Evolutionary conservation across 1,284 basidiomycete species (phyloP).

Genomic region (Papiliotrema terrestris): DNA sequence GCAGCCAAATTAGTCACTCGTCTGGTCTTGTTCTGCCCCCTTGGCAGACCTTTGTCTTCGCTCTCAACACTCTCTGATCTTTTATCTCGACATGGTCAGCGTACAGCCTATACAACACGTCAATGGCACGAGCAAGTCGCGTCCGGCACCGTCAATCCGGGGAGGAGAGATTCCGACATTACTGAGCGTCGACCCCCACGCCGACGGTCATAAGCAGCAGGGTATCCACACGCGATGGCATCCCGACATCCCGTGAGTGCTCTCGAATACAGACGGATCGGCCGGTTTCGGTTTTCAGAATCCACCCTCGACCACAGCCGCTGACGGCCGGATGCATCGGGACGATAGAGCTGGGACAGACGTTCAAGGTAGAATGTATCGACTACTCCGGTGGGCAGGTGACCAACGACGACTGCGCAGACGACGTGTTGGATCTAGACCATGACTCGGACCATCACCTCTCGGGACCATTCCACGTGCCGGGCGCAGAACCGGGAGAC

Average conservation of each 20-base stretch:
- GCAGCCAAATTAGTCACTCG: too few relatives aligned
- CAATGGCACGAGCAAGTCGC: too few relatives aligned
- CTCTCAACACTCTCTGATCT: too few relatives aligned
- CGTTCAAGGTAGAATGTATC: slow-evolving; percentile 73
- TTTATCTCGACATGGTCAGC: too few relatives aligned
- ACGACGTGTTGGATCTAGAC: slow-evolving; percentile 27
- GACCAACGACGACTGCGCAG: slow-evolving; percentile 64
- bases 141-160: too few relatives aligned
- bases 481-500: slow-evolving; percentile 72
- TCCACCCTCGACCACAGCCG: too few relatives aligned
- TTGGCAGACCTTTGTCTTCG: too few relatives aligned
- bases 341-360: slow-evolving; percentile 47
- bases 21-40: too few relatives aligned
- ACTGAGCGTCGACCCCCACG: slow-evolving; percentile 28
- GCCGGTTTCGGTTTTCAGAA: too few relatives aligned
- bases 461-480: slow-evolving; percentile 68
- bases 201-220: slow-evolving; percentile 22
- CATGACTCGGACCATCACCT: slow-evolving; percentile 65
- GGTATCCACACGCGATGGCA: slow-evolving; percentile 45
- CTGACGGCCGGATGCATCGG: slow-evolving; percentile 11
- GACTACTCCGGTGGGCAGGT: slow-evolving; percentile 75
- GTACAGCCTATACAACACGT: too few relatives aligned
- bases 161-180: slow-evolving; percentile 17
- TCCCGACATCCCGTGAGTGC: slow-evolving; percentile 38
- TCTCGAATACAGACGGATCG: too few relatives aligned